phyloP scores from a whole-genome alignment of 805 yeast genomes.

The Pichia scutulata region DNA sequence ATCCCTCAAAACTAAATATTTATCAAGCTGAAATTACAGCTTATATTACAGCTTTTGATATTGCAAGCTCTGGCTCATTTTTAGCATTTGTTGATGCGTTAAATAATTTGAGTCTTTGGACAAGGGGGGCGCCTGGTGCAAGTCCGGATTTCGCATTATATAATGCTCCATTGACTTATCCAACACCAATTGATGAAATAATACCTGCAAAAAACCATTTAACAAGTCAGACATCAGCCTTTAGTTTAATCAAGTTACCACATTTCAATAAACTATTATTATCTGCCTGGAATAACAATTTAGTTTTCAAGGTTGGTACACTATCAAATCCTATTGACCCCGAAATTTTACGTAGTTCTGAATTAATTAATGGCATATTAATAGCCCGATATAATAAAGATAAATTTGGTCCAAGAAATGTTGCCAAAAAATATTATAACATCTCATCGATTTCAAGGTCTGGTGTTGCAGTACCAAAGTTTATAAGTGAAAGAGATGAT shows the following conservation, averaged over 20 bases:
- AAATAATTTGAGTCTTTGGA: constrained; percentile 64
- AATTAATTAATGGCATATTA: constrained; percentile 26
- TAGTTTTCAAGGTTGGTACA: constrained; percentile 52
- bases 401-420: constrained; percentile 52
- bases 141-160: constrained; percentile 33
- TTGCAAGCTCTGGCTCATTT: constrained; percentile 70
- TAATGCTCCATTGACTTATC: constrained; percentile 46
- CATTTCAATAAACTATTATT: constrained; percentile 69
- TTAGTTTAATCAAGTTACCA: constrained; percentile 78
- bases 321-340: constrained; percentile 49
- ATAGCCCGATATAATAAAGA: constrained; percentile 49
- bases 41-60: constrained; percentile 41
- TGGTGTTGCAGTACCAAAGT: constrained; percentile 36
- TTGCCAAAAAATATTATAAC: constrained; percentile 35
- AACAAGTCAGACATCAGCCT: constrained; percentile 46
- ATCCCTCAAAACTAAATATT: constrained; percentile 59
- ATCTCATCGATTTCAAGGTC: constrained; percentile 25
- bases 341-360: constrained; percentile 34
- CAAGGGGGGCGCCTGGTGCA: constrained; percentile 35
- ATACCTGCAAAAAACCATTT: constrained; percentile 23
- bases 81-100: constrained; percentile 60
- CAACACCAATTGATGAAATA: constrained; percentile 32
- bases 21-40: constrained; percentile 57
- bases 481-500: constrained; percentile 48
- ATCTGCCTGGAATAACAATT: constrained; percentile 71